These are phyloP conservation scores for Persicaria tinctoria DNA, from an alignment of 148 eudicot species.

Conservation along the genomic window DNA sequence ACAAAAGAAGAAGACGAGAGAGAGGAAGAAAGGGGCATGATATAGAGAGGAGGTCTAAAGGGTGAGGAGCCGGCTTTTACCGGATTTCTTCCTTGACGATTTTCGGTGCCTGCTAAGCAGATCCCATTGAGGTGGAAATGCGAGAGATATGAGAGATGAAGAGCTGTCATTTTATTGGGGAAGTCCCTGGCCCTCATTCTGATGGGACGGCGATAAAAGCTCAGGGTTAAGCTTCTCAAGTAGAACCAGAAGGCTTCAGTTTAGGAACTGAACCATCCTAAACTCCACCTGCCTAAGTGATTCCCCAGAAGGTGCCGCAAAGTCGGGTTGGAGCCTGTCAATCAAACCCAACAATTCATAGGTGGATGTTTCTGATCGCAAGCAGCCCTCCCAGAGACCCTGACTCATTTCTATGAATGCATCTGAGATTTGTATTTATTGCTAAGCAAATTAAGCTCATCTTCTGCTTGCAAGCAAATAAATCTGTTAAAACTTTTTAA, in stretches of 20 bases:
- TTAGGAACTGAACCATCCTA: slow-evolving; percentile 82
- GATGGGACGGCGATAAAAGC: slow-evolving; percentile 60
- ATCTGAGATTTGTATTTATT: no score
- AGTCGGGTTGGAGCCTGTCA: no score
- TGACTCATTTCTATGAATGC: no score
- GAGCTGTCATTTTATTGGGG: slow-evolving; percentile 39
- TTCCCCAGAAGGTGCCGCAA: slow-evolving; percentile 86
- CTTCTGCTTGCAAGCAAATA: no score
- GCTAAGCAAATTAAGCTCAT: no score
- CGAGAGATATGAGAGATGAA: slow-evolving; percentile 26
- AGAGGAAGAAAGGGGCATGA: no score
- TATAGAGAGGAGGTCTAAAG: no score
- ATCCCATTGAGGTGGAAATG: slow-evolving; percentile 73
- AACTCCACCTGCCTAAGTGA: slow-evolving; percentile 92
- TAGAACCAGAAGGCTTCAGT: slow-evolving; percentile 46
- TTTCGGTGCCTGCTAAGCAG: slow-evolving; percentile 57
- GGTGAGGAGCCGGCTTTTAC: slow-evolving; percentile 68
- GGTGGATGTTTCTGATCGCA: no score
- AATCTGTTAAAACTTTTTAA: no score
- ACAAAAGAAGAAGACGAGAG: no score
- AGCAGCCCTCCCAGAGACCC: no score
- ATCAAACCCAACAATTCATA: no score
- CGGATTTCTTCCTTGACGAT: slow-evolving; percentile 68
- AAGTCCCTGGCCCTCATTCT: slow-evolving; percentile 42
- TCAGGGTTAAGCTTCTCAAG: slow-evolving; percentile 68